phyloP scores from a whole-genome alignment of 805 yeast species.

The Yamadazyma phyllophila region DNA sequence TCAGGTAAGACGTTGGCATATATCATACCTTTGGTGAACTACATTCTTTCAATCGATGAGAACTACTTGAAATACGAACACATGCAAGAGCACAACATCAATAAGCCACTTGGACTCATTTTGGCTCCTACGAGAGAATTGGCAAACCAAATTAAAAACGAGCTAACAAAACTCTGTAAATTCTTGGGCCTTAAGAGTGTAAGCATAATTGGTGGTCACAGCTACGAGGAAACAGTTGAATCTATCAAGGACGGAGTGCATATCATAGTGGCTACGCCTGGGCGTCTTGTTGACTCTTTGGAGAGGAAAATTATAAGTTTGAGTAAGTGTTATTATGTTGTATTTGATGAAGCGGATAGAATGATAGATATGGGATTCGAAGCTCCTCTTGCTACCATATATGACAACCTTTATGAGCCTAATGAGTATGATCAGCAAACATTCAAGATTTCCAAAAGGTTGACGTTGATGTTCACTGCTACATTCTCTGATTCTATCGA shows the following conservation, averaged over 20 bases:
- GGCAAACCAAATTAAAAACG: conserved; percentile 79
- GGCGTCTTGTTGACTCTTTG: conserved; percentile 78
- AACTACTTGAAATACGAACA: conserved; percentile 36
- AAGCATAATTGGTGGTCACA: conserved; percentile 87
- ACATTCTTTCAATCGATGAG: conserved; percentile 38
- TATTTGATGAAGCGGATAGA: conserved; percentile 92
- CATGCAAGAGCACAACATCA: conserved; percentile 45
- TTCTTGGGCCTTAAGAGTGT: conserved; percentile 46
- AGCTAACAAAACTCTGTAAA: conserved; percentile 52
- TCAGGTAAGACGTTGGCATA: conserved; percentile 92
- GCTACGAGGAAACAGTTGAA: conserved; percentile 67
- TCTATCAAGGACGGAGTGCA: conserved; percentile 58
- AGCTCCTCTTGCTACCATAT: conserved; percentile 63
- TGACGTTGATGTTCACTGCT: conserved; percentile 91
- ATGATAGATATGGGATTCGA: conserved; percentile 97
- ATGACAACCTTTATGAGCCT: conserved; percentile 48
- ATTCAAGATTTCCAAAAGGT: conserved; percentile 39
- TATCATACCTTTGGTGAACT: conserved; percentile 66
- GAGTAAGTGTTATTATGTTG: conserved; percentile 60
- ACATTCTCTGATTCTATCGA: conserved; percentile 81
- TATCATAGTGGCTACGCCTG: conserved; percentile 91
- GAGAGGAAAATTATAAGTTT: conserved; percentile 64
- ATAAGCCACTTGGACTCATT: conserved; percentile 74
- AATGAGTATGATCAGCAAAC: conserved; percentile 36
- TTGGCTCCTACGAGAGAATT: conserved; percentile 93